Evolutionary conservation across 1,139 yeast genomes (phyloP).

Genomic region (Debaryomyces sp.): DNA sequence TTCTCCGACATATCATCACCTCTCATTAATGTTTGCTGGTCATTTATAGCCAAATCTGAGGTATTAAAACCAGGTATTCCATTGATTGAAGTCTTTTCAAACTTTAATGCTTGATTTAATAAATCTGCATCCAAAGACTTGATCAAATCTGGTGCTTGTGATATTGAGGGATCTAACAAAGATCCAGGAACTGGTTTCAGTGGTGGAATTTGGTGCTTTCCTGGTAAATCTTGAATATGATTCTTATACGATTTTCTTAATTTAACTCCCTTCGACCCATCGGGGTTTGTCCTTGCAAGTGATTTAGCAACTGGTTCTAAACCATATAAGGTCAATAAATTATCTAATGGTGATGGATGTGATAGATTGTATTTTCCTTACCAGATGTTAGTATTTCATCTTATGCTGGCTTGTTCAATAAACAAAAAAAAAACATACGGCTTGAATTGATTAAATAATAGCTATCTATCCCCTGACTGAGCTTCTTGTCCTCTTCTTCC

Average conservation of each 20-base stretch:
- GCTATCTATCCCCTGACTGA: constrained; percentile 17
- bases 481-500: constrained; percentile 4
- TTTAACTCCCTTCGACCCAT: constrained; percentile 88
- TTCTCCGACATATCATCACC: constrained; percentile 45
- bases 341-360: constrained; percentile 72
- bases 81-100: constrained; percentile 67
- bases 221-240: constrained; percentile 85
- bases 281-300: constrained; percentile 85
- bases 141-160: constrained; percentile 45
- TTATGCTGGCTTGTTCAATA: neutral
- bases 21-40: constrained; percentile 46
- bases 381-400: constrained; percentile 14
- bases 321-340: constrained; percentile 69
- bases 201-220: constrained; percentile 68
- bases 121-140: constrained; percentile 52
- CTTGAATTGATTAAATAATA: constrained; percentile 26
- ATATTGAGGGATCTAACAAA: constrained; percentile 50
- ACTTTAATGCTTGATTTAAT: constrained; percentile 55
- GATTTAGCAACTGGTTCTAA: constrained; percentile 70
- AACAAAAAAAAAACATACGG: constrained; percentile 20
- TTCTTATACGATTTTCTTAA: constrained; percentile 91
- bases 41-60: constrained; percentile 66
- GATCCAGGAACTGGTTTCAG: constrained; percentile 57
- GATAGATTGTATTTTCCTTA: constrained; percentile 44
- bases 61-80: constrained; percentile 84